Conservation (phyloP, 345 rosid genomes). For the Rhodamnia rubescens region DNA sequence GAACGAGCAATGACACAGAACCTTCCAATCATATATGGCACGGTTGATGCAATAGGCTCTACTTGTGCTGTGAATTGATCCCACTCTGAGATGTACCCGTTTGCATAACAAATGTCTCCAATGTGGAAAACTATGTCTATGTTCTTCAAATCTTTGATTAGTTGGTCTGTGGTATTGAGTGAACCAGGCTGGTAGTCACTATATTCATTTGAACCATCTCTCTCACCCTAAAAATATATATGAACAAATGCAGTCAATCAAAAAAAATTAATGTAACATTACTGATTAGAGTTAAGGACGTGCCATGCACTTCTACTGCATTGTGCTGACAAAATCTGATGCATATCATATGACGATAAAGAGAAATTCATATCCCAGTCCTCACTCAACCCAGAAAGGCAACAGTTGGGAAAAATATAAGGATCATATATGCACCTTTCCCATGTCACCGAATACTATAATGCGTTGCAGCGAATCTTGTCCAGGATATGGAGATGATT, state of each 20-base stretch:
- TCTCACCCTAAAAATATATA: conserved; percentile 41
- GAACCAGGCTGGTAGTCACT: conserved; percentile 67
- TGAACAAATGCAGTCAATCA: background rate
- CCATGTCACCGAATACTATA: conserved; percentile 76
- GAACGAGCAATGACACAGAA: background rate
- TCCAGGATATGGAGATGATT: conserved; percentile 82
- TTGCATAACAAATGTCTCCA: conserved; percentile 60
- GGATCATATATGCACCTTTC: conserved; percentile 3
- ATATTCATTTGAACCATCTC: conserved; percentile 76
- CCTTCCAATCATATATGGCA: conserved; percentile 80
- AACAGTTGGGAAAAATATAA: background rate
- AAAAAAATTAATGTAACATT: background rate
- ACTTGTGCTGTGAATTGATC: conserved; percentile 85
- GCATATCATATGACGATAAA: background rate
- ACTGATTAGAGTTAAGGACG: background rate
- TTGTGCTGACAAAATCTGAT: background rate
- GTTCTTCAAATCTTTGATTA: conserved; percentile 47
- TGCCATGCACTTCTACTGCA: background rate
- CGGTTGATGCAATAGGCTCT: conserved; percentile 55
- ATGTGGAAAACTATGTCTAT: conserved; percentile 67
- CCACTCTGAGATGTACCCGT: conserved; percentile 80
- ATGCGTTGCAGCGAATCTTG: conserved; percentile 80
- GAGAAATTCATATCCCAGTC: background rate
- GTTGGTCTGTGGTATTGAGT: conserved; percentile 61
- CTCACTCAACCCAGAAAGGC: background rate